A percentile compares a stretch with the other conserved stretches of the same genome.
phyloP scores from a whole-genome alignment of 2,329 filamentous ascomycete genomes.

The Calonectria naviculata region DNA sequence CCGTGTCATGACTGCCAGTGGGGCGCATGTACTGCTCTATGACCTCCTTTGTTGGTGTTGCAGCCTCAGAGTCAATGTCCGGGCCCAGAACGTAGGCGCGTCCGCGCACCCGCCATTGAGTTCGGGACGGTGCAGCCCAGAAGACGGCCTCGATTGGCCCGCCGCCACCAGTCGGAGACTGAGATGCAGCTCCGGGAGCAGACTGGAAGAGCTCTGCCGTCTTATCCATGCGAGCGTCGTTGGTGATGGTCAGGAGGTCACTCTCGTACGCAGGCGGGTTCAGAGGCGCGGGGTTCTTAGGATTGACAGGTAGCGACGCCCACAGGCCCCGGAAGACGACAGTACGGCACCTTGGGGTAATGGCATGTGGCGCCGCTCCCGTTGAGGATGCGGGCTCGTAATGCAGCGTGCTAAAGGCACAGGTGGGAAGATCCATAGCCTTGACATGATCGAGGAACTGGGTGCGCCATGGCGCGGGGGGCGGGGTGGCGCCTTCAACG shows the following conservation, averaged over 20 bases:
- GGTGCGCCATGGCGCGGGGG: slow-evolving; percentile 64
- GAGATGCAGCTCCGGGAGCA: slow-evolving; percentile 41
- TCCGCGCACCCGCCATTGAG: slow-evolving; percentile 89
- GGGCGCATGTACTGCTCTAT: slow-evolving; percentile 72
- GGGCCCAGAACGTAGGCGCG: slow-evolving; percentile 79
- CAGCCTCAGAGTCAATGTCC: slow-evolving; percentile 65
- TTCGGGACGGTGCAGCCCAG: slow-evolving; percentile 77
- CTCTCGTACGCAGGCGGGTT: slow-evolving; percentile 79
- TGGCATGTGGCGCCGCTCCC: slow-evolving; percentile 53
- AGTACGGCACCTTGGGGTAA: slow-evolving; percentile 73
- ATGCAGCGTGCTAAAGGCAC: slow-evolving; percentile 64
- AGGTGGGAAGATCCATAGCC: slow-evolving; percentile 59
- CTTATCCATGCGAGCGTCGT: slow-evolving; percentile 90
- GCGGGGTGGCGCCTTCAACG: slow-evolving; percentile 9
- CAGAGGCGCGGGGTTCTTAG: slow-evolving; percentile 75
- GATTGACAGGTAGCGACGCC: slow-evolving; percentile 76
- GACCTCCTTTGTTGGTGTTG: slow-evolving; percentile 66
- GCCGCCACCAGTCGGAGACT: slow-evolving; percentile 65
- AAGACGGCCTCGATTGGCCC: slow-evolving; percentile 84
- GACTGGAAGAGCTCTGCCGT: slow-evolving; percentile 70
- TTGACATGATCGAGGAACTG: slow-evolving; percentile 63
- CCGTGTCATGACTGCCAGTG: slow-evolving; percentile 44
- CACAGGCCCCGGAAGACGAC: slow-evolving; percentile 91
- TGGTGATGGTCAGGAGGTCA: slow-evolving; percentile 86
- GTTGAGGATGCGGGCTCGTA: slow-evolving; percentile 48